These are phyloP conservation scores for Fusarium longipes DNA, from an alignment of 2,329 filamentous ascomycete species.

Conservation along the genomic window DNA sequence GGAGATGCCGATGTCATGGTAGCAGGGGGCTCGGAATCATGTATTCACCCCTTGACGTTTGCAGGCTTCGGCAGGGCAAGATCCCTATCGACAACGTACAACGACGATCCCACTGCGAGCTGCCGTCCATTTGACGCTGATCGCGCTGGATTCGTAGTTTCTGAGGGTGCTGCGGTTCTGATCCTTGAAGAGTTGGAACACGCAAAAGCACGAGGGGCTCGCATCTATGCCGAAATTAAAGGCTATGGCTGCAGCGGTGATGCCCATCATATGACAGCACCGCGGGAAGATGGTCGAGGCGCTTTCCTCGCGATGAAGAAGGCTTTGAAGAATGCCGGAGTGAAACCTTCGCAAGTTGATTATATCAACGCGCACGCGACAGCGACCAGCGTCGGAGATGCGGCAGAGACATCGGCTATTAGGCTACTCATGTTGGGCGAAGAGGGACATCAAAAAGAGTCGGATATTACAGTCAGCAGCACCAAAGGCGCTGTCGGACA, in stretches of 20 bases:
- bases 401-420: slow-evolving; percentile 88
- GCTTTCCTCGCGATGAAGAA: slow-evolving; percentile 87
- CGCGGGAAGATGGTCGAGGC: slow-evolving; percentile 82
- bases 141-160: slow-evolving; percentile 88
- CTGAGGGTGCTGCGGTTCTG: slow-evolving; percentile 89
- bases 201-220: slow-evolving; percentile 80
- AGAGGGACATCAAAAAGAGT: slow-evolving; percentile 70
- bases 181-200: slow-evolving; percentile 92
- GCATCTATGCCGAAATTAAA: slow-evolving; percentile 87
- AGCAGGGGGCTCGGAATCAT: slow-evolving; percentile 94
- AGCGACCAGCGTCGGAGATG: slow-evolving; percentile 85
- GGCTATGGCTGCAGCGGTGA: slow-evolving; percentile 94
- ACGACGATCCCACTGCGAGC: slow-evolving; percentile 74
- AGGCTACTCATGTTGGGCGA: slow-evolving; percentile 79
- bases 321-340: slow-evolving; percentile 77
- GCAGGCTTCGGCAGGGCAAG: slow-evolving; percentile 90
- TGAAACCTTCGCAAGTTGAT: slow-evolving; percentile 78
- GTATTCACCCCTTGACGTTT: slow-evolving; percentile 92
- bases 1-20: slow-evolving; percentile 96
- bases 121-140: slow-evolving; percentile 88
- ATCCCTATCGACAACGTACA: slow-evolving; percentile 85
- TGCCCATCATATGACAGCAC: slow-evolving; percentile 93
- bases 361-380: slow-evolving; percentile 98
- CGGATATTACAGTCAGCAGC: slow-evolving; percentile 84
- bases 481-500: slow-evolving; percentile 95